Conservation (phyloP, 805 yeast species). For the Ogataea neopini region DNA sequence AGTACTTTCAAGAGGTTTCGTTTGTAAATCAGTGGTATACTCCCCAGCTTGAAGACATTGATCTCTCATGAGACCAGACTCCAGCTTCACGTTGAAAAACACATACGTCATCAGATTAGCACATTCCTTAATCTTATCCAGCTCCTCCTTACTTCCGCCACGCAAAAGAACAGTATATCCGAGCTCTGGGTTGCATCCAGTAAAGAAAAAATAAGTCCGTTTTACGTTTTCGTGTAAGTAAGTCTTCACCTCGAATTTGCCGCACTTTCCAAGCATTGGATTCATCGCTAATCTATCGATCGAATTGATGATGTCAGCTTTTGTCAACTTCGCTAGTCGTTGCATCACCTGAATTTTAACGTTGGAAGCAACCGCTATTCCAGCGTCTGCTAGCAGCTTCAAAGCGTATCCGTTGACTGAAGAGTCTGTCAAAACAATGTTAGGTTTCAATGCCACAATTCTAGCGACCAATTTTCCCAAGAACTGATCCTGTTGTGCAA, state of each 20-base stretch:
- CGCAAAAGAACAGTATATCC: constrained; percentile 90
- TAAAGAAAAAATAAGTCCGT: constrained; percentile 75
- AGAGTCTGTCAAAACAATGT: constrained; percentile 73
- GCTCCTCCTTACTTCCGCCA: constrained; percentile 64
- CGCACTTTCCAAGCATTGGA: constrained; percentile 76
- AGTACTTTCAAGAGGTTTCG: constrained; percentile 21
- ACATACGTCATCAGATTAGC: constrained; percentile 79
- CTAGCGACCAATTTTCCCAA: constrained; percentile 79
- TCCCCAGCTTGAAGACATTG: constrained; percentile 57
- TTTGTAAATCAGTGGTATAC: constrained; percentile 19
- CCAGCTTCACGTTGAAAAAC: constrained; percentile 76
- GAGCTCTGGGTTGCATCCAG: constrained; percentile 68
- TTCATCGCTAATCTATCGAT: constrained; percentile 78
- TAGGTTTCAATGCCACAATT: constrained; percentile 74
- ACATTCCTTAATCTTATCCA: constrained; percentile 72
- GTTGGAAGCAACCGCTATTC: constrained; percentile 78
- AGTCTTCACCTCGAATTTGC: constrained; percentile 66
- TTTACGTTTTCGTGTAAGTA: constrained; percentile 55
- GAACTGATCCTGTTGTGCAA: constrained; percentile 86
- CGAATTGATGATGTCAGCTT: constrained; percentile 82
- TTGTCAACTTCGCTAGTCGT: constrained; percentile 73
- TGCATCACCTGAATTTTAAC: constrained; percentile 81
- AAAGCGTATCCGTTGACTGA: constrained; percentile 83
- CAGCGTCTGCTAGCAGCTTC: constrained; percentile 66
- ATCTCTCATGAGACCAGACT: constrained; percentile 71